Evolutionary conservation across 768 basidiomycete species (phyloP), one percentile per base, ranked within the genome.

Genomic region (Tulasnella sp.): DNA sequence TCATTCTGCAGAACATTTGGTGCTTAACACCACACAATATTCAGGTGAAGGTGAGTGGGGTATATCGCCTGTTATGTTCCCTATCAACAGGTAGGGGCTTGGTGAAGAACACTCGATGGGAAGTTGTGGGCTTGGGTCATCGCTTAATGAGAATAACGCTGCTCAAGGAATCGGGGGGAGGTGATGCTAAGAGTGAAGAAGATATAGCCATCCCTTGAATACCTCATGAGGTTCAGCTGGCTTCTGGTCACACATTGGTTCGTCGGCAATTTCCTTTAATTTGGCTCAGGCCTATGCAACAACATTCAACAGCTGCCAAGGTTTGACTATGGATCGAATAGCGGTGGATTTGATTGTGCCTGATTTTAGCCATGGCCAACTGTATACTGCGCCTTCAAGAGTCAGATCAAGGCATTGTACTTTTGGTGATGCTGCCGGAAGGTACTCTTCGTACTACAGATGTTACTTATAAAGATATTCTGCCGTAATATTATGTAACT

Each of bases 291-390:
- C 55, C 9, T 56, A 56, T 28, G 43, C 55, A 10, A 20, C 46
- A 9, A 56, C 55, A 2, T 56, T 56, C 45, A 54, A 56, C 39
- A 50, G 55, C 37, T 56, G 55, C 31, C 45, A 55, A 37, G 55
- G 55, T 16, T 42, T 56, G 10, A 56, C 55, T 3, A 25, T 56
- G 3, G 54, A 56, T 24, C 5, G 24, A 7, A 13, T 53, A 19
- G 53, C 27, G 6, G 20, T 55, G 5, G 53, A 55, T 44, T 16
- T 43, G 3, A 27, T 27, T 10, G 7, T 22, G 6, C 28, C 19
- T 24, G 53, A 52, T 5, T 55, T 55, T 24, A 29, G 50, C 10
- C 53, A 55, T 27, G 53, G 53, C 6, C 53, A 55, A 24, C 51
- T 55, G 10, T 55, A 55, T 32, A 31, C 52, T 4, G 50, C 48